phyloP scores from a whole-genome alignment of 2,329 filamentous ascomycete genomes.

The Alternaria triticimaculans region DNA sequence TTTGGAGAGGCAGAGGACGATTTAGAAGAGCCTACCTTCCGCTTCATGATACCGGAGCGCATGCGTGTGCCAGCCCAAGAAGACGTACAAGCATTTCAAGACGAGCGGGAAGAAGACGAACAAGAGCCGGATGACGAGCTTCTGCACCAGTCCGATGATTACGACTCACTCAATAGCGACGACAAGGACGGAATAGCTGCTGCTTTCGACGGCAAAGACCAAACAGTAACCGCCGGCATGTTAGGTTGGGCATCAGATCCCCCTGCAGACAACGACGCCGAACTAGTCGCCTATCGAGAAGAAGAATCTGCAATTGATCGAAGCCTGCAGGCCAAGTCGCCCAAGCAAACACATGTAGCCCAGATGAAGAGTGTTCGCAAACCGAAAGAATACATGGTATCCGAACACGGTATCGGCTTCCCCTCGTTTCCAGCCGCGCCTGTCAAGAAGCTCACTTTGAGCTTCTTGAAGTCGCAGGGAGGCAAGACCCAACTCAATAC shows the following conservation, averaged over 20 bases:
- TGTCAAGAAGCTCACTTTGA: conserved; percentile 74
- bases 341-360: conserved; percentile 22
- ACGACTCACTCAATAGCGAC: conserved; percentile 23
- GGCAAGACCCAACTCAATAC: conserved; percentile 73
- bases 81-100: conserved; percentile 17
- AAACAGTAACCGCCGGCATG: conserved; percentile 23
- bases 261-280: conserved; percentile 31
- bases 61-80: conserved; percentile 32
- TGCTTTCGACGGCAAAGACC: conserved; percentile 36
- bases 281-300: conserved; percentile 44
- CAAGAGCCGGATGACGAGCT: conserved; percentile 6
- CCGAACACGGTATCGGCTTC: conserved; percentile 76
- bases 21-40: conserved; percentile 48
- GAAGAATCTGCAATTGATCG: conserved; percentile 45
- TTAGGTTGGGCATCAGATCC: conserved; percentile 43
- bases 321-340: conserved; percentile 38
- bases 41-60: conserved; percentile 47
- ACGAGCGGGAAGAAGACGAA: conserved; percentile 8
- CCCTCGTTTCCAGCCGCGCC: conserved; percentile 75
- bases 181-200: conserved; percentile 25
- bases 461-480: conserved; percentile 71
- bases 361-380: conserved; percentile 34
- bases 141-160: conserved; percentile 36
- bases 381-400: conserved; percentile 64
- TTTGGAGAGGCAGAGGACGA: conserved; percentile 44